Evolutionary conservation across 2,329 filamentous ascomycete genomes (phyloP).

Genomic region (Apiospora aurea): DNA sequence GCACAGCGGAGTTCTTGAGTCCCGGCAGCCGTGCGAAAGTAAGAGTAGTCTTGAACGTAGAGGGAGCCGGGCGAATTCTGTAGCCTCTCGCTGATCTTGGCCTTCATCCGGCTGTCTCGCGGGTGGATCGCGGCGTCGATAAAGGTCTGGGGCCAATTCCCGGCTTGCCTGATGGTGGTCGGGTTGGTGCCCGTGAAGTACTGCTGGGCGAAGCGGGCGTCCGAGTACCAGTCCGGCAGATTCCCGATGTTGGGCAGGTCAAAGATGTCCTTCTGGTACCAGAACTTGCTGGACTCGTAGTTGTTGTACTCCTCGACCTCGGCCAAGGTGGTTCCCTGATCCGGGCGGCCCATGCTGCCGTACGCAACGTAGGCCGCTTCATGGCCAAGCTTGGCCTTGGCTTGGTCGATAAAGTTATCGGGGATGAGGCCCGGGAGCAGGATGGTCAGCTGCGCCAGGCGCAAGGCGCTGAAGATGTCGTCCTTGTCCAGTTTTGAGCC

Average conservation of each 20-base stretch:
- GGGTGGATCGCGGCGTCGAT: slow-evolving; percentile 42
- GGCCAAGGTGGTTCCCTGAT: slow-evolving; percentile 42
- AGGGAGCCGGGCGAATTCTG: slow-evolving; percentile 42
- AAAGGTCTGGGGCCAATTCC: slow-evolving; percentile 43
- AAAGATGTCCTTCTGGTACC: slow-evolving; percentile 18
- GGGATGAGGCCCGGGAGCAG: slow-evolving; percentile 36
- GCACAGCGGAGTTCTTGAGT: not conserved
- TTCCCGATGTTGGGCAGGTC: slow-evolving; percentile 25
- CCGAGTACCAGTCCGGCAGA: slow-evolving; percentile 48
- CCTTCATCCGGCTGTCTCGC: slow-evolving; percentile 43
- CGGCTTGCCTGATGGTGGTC: slow-evolving; percentile 44
- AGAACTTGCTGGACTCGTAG: not conserved
- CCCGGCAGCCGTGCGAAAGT: slow-evolving; percentile 46
- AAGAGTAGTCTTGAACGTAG: slow-evolving; percentile 53
- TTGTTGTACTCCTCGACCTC: slow-evolving; percentile 35
- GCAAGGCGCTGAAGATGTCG: slow-evolving; percentile 3
- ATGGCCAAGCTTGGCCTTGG: slow-evolving; percentile 40
- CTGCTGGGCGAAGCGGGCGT: slow-evolving; percentile 54
- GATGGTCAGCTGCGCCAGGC: slow-evolving; percentile 13
- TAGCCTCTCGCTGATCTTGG: slow-evolving; percentile 39
- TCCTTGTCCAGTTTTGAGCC: not conserved
- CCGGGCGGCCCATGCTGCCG: slow-evolving; percentile 33
- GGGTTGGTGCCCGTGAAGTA: slow-evolving; percentile 53
- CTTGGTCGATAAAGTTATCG: slow-evolving; percentile 40
- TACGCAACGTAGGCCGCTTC: slow-evolving; percentile 35